Percentiles rank a stretch among this genome's conserved stretches.
Conservation (phyloP, 148 eudicot genomes). For the Fagopyrum esculentum region DNA sequence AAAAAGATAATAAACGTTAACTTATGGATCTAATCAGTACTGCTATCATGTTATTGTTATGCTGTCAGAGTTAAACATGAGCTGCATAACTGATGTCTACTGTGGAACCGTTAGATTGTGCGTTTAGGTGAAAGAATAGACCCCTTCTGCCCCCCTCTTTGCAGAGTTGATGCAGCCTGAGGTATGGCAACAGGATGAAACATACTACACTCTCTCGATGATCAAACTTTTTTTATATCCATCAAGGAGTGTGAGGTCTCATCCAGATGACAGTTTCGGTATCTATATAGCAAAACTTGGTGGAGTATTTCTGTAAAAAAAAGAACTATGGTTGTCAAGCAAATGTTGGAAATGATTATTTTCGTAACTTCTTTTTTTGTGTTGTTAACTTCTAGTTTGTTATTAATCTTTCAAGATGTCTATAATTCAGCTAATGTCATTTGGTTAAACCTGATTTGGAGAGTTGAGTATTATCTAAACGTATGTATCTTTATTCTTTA, state of each 20-base stretch:
- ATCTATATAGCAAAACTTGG: not conserved
- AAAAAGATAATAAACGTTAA: too few species aligned
- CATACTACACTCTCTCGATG: not conserved
- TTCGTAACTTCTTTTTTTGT: not conserved
- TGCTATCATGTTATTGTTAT: not conserved
- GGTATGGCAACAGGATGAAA: not conserved
- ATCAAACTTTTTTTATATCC: not conserved
- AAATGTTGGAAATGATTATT: not conserved
- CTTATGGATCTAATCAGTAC: not conserved
- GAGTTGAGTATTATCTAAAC: not conserved
- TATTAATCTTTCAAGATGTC: not conserved
- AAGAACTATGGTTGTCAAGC: not conserved
- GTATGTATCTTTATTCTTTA: not conserved
- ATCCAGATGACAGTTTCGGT: not conserved
- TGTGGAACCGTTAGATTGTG: not conserved
- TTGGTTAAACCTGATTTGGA: not conserved
- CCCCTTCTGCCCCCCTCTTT: not conserved
- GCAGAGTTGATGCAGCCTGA: not conserved
- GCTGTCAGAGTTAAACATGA: not conserved
- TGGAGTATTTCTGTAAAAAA: not conserved
- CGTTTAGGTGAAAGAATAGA: not conserved
- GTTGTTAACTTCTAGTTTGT: not conserved
- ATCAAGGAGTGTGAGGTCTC: not conserved
- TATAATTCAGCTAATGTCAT: not conserved
- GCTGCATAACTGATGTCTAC: not conserved